Evolutionary conservation across 1,284 basidiomycete genomes (phyloP).

Genomic region (Fomitopsis palustris): DNA sequence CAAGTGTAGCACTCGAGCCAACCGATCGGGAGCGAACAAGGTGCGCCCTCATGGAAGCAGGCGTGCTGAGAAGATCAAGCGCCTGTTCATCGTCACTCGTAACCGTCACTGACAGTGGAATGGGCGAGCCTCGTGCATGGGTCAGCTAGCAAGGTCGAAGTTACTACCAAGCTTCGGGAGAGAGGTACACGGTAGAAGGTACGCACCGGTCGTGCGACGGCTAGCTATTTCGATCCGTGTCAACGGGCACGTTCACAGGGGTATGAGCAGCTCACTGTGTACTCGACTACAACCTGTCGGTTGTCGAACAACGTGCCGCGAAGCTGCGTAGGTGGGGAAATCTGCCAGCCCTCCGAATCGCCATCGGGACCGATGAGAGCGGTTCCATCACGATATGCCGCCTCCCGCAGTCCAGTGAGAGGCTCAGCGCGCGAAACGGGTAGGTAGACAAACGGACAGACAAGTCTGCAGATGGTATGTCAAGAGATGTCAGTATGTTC

Average conservation of each 20-base stretch:
- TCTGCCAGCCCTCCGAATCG: slow-evolving; percentile 35
- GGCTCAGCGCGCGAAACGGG: slow-evolving; percentile 30
- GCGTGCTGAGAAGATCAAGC: slow-evolving; percentile 44
- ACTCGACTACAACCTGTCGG: slow-evolving; percentile 32
- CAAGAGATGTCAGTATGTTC: not conserved
- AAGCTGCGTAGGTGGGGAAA: slow-evolving; percentile 25
- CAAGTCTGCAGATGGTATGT: slow-evolving; percentile 15
- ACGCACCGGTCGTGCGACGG: slow-evolving; percentile 52
- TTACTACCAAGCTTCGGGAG: not conserved
- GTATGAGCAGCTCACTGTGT: slow-evolving; percentile 34
- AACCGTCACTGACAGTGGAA: slow-evolving; percentile 47
- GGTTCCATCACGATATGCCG: slow-evolving; percentile 28
- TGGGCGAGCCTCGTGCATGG: slow-evolving; percentile 44
- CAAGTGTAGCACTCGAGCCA: slow-evolving; percentile 43
- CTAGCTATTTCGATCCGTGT: slow-evolving; percentile 33
- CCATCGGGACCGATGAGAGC: slow-evolving; percentile 28
- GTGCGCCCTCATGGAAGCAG: slow-evolving; percentile 31
- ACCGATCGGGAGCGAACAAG: slow-evolving; percentile 37
- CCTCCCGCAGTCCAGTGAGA: slow-evolving; percentile 28
- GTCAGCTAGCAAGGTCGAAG: slow-evolving; percentile 33
- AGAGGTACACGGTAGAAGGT: not conserved
- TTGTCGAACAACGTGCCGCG: slow-evolving; percentile 29
- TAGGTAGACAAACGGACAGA: slow-evolving; percentile 30
- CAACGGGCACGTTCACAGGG: not conserved
- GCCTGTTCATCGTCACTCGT: slow-evolving; percentile 42